Evolutionary conservation across 139 green algal species (phyloP).

Genomic region (Closterium sp.): DNA sequence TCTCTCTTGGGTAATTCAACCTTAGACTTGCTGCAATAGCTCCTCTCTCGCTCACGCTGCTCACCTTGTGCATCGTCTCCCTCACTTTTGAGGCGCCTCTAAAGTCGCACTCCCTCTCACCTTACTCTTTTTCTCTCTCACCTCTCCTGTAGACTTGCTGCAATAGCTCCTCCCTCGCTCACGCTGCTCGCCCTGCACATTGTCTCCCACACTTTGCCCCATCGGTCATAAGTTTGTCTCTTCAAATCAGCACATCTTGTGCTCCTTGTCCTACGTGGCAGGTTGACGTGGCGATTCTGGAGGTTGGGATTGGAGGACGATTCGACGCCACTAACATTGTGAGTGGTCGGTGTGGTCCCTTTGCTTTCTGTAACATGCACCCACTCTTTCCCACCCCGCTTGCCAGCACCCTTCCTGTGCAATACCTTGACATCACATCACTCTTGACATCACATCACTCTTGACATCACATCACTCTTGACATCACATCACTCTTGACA

Average conservation of each 20-base stretch:
- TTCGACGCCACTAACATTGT: conserved; percentile 93
- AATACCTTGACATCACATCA: too few relatives aligned
- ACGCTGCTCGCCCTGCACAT: conserved; percentile 78
- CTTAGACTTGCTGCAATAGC: background rate
- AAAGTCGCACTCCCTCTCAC: too few relatives aligned
- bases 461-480: too few relatives aligned
- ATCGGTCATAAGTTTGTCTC: too few relatives aligned
- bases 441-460: too few relatives aligned
- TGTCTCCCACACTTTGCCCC: conserved; percentile 19
- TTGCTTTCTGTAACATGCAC: background rate
- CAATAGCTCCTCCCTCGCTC: conserved; percentile 40
- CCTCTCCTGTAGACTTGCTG: background rate
- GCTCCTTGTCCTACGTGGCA: conserved; percentile 11
- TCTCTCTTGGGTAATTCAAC: background rate
- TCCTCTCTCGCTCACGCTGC: conserved; percentile 67
- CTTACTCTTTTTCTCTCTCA: too few relatives aligned
- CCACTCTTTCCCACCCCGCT: background rate
- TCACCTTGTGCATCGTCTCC: conserved; percentile 70
- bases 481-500: too few relatives aligned
- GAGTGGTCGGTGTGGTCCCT: background rate
- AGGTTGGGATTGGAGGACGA: conserved; percentile 91
- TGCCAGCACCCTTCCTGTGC: background rate
- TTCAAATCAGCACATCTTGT: background rate
- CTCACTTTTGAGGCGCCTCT: too few relatives aligned
- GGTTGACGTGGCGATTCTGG: conserved; percentile 87